Base-by-base conservation (phyloP, 2,329 filamentous ascomycete species). In the Aspergillus clavatus region DNA sequence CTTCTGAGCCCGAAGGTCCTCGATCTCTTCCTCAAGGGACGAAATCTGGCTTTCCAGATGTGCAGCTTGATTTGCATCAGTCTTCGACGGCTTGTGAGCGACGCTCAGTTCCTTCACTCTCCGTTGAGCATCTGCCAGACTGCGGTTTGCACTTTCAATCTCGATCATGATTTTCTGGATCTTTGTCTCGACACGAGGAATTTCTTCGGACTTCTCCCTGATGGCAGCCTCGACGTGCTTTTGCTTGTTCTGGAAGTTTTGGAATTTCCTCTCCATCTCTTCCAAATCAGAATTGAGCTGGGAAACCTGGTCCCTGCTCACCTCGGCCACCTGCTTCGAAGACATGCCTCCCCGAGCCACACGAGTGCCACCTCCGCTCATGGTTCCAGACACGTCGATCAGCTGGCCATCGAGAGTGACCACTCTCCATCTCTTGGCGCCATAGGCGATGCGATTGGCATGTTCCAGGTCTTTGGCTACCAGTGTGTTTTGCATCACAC, bases 381-480 rank as follows among this genome's bases (percentile, higher is more conserved):
- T 97, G 27, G 93, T 97, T 76, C 93, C 93, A 1, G 91, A 96
- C 65, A 94, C 94, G 72, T 98, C 93, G 55, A 98, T 97, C 42
- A 98, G 78, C 67, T 96, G 90, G 39, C 93, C 93, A 49, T 90
- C 89, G 2, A 98, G 79, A 0, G 93, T 98, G 31, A 98, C 93
- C 3, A 98, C 93, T 53, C 93, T 84, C 93, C 93, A 98, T 66
- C 93, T 77, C 72, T 83, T 87, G 37, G 87, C 87, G 33, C 93
- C 91, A 60, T 97, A 98, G 6, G 93, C 93, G 54, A 98, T 96
- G 38, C 93, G 84, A 68, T 97, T 96, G 2, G 93, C 94, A 66
- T 98, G 93, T n/a, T 87, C 84, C 11, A 98, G 79, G 60, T 98
- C 89, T 42, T 83, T 84, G 5, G 93, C 93, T 12, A 98, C 94